Conservation (phyloP, 495 filamentous ascomycete genomes). For the Barbatosphaeria neglecta region DNA sequence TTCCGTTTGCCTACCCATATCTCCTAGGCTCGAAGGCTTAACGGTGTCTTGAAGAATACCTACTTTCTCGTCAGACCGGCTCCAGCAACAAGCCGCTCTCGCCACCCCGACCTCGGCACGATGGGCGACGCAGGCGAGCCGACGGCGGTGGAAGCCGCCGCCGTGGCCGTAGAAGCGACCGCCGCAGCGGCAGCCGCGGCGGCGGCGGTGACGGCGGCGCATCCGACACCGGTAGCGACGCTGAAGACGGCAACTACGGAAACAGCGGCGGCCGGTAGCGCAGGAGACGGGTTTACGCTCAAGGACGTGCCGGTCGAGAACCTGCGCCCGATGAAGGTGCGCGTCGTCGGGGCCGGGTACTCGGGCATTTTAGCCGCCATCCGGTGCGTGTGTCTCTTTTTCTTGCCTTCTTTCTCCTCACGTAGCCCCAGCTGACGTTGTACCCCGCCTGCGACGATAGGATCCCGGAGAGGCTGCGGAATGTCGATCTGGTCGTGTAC, state of each 20-base stretch:
- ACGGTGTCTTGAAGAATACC: too few relatives aligned
- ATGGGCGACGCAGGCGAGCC: too few relatives aligned
- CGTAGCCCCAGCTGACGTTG: too few relatives aligned
- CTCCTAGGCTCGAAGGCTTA: too few relatives aligned
- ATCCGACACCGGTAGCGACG: background rate
- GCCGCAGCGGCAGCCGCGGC: background rate
- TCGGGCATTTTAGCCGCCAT: conserved; percentile 36
- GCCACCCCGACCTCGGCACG: too few relatives aligned
- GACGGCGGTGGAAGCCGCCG: background rate
- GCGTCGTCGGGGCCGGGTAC: conserved; percentile 30
- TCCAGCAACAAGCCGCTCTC: too few relatives aligned
- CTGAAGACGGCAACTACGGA: background rate
- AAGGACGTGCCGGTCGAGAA: conserved; percentile 27
- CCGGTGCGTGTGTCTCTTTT: conserved; percentile 5
- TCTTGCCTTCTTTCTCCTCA: background rate
- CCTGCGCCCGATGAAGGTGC: conserved; percentile 26
- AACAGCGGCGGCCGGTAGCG: too few relatives aligned
- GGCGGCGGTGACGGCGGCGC: background rate
- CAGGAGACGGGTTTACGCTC: conserved; percentile 20
- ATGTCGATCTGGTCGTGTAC: conserved; percentile 30
- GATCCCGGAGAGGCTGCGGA: conserved; percentile 30
- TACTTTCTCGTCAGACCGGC: too few relatives aligned
- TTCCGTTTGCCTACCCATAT: too few relatives aligned
- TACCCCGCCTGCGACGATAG: conserved; percentile 10
- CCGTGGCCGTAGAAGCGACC: background rate